Evolutionary conservation across 2,329 filamentous ascomycete species (phyloP), one percentile per base, ranked within the genome.

Genomic region (Aureobasidium sp.): DNA sequence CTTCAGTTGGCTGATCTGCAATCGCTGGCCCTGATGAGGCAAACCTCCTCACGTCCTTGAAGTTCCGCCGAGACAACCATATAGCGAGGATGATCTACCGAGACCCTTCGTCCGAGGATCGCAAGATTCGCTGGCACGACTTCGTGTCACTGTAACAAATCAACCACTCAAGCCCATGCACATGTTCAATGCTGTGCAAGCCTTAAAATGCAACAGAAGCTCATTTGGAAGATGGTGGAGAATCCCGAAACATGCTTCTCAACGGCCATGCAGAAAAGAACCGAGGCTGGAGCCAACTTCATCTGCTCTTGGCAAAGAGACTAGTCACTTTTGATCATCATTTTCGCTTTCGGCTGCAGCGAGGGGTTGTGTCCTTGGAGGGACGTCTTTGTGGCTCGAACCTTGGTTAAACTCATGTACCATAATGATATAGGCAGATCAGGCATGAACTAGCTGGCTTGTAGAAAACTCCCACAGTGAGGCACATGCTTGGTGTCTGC

Each of bases 221-320:
- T 31, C 5, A 9, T 3, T 23, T 40, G 38, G 13, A 40, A 40
- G 7, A 40, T 40, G 7, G 13, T 10, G 29, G 27, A 36, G 31
- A n/a, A 53, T n/a, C 31, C 50, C 38, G 50, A 53, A 53, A 53
- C 50, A 23, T 38, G 25, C 50, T 53, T 33, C 20, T n/a, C 50
- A 53, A 53, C 50, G 50, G 31, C n/a, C 50, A 53, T 8, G 50
- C 31, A 38, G 29, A 53, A n/a, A n/a, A 27, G 33, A 36, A 53
- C 50, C 50, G 50, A 53, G 50, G 50, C 50, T 53, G 50, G 50
- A 25, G 4, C 15, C 18, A 6, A 29, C 23, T 50, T 13, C 15
- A 16, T 25, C n/a, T 33, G 16, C 7, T 11, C 50, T 53, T 53
- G 50, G 50, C 50, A 53, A 31, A 31, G 50, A 18, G n/a, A 10